Percentiles rank a stretch among this genome's conserved stretches.
Evolutionary conservation across 2,329 filamentous ascomycete genomes (phyloP).

Genomic region (Aspergillus aculeatus): DNA sequence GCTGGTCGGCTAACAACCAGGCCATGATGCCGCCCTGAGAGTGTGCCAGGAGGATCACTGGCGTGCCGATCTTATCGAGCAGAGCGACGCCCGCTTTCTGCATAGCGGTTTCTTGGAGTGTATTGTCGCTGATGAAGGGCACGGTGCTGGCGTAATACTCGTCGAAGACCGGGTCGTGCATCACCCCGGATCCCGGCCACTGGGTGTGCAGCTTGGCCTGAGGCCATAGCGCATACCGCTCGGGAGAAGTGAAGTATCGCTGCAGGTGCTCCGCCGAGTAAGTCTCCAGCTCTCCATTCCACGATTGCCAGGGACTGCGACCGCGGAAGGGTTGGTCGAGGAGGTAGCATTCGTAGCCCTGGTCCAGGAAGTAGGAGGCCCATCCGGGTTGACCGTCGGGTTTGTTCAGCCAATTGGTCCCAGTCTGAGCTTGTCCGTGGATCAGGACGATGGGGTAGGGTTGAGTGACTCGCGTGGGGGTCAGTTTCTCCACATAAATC

Average conservation of each 20-base stretch:
- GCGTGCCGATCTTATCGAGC: conserved; percentile 24
- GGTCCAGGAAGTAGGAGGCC: conserved; percentile 48
- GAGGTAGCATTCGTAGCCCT: conserved; percentile 50
- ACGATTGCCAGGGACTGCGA: conserved; percentile 27
- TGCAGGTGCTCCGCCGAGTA: conserved; percentile 27
- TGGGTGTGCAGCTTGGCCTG: conserved; percentile 41
- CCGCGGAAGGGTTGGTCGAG: conserved; percentile 42
- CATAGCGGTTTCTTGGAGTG: conserved; percentile 18
- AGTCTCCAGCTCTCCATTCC: conserved; percentile 21
- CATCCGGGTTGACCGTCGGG: conserved; percentile 50
- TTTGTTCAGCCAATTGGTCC: conserved; percentile 48
- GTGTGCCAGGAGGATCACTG: conserved; percentile 44
- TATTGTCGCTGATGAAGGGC: conserved; percentile 17
- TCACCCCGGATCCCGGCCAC: conserved; percentile 39
- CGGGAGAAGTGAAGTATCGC: conserved; percentile 34
- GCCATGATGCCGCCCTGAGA: conserved; percentile 49
- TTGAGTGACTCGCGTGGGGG: conserved; percentile 22
- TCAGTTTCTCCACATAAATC: conserved; percentile 39
- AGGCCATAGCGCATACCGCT: conserved; percentile 32
- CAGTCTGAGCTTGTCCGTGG: conserved; percentile 32
- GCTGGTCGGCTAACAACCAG: conserved; percentile 49
- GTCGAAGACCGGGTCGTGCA: conserved; percentile 31
- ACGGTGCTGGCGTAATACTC: conserved; percentile 25
- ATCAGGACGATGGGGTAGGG: conserved; percentile 34
- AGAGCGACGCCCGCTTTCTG: conserved; percentile 21